Conservation (phyloP, 2,329 filamentous ascomycete genomes). For the Fusarium pseudoanthophilum region DNA sequence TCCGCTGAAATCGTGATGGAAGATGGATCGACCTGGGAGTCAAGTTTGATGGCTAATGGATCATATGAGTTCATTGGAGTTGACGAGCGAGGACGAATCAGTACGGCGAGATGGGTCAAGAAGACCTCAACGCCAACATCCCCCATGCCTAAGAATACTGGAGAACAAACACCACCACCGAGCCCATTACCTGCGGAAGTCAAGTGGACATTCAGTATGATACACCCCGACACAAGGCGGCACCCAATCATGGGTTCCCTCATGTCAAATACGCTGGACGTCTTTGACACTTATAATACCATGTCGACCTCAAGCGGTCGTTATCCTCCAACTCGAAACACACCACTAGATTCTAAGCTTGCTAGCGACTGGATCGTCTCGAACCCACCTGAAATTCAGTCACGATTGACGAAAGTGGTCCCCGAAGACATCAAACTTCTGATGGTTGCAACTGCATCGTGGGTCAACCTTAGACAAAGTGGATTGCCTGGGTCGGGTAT, state of each 20-base stretch:
- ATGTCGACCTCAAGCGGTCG: constrained; percentile 62
- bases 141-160: constrained; percentile 29
- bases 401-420: constrained; percentile 47
- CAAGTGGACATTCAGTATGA: constrained; percentile 81
- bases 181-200: constrained; percentile 52
- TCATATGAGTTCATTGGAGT: constrained; percentile 74
- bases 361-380: constrained; percentile 37
- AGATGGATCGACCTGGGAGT: constrained; percentile 69
- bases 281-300: constrained; percentile 74
- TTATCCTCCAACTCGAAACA: constrained; percentile 57
- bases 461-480: constrained; percentile 51
- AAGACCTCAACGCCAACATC: constrained; percentile 46
- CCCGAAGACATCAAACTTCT: constrained; percentile 49
- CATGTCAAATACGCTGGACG: constrained; percentile 70
- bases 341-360: constrained; percentile 40
- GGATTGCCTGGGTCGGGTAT: constrained; percentile 50
- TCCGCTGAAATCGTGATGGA: constrained; percentile 73
- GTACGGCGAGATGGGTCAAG: constrained; percentile 77
- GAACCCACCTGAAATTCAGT: constrained; percentile 40
- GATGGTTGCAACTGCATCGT: constrained; percentile 53
- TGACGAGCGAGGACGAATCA: constrained; percentile 66
- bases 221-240: constrained; percentile 73
- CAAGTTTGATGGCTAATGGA: constrained; percentile 62
- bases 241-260: constrained; percentile 81
- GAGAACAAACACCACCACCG: constrained; percentile 38